Percentiles rank a stretch among this genome's conserved stretches.
Evolutionary conservation across 192 early-diverging fungal genomes (phyloP).

Genomic region (Entomortierella chlamydospora): DNA sequence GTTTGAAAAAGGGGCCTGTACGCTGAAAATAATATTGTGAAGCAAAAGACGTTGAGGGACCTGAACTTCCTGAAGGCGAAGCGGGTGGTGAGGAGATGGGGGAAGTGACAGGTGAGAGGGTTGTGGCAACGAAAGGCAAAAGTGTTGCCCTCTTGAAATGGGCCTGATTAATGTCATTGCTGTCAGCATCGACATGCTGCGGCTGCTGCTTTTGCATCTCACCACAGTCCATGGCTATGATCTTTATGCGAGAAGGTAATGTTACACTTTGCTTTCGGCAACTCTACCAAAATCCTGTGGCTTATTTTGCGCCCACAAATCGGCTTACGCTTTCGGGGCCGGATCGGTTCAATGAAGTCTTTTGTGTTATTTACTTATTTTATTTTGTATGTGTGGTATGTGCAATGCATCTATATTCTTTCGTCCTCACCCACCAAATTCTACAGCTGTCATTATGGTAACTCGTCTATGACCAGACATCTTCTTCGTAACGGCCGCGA

Average conservation of each 20-base stretch:
- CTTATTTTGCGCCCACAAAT: neutral
- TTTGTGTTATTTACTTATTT: neutral
- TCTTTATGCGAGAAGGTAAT: neutral
- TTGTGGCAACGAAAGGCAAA: slow-evolving; percentile 12
- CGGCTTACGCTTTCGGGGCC: neutral
- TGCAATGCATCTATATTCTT: neutral
- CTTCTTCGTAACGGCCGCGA: slow-evolving; percentile 90
- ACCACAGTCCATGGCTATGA: neutral
- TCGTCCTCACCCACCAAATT: neutral
- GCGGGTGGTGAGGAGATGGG: neutral
- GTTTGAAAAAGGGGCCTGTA: neutral
- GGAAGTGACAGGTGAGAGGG: neutral
- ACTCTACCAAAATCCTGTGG: neutral
- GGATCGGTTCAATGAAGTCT: neutral
- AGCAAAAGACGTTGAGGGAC: neutral
- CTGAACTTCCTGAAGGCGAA: neutral
- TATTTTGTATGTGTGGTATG: too few relatives aligned
- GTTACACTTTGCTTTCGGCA: neutral
- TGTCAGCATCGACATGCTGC: neutral
- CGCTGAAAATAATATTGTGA: neutral
- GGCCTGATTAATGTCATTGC: neutral
- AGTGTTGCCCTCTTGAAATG: slow-evolving; percentile 9
- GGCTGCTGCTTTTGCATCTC: neutral
- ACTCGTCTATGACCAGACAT: slow-evolving; percentile 85
- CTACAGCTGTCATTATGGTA: neutral